Conservation (phyloP, 495 filamentous ascomycete species). For the Xylaria castorea region DNA sequence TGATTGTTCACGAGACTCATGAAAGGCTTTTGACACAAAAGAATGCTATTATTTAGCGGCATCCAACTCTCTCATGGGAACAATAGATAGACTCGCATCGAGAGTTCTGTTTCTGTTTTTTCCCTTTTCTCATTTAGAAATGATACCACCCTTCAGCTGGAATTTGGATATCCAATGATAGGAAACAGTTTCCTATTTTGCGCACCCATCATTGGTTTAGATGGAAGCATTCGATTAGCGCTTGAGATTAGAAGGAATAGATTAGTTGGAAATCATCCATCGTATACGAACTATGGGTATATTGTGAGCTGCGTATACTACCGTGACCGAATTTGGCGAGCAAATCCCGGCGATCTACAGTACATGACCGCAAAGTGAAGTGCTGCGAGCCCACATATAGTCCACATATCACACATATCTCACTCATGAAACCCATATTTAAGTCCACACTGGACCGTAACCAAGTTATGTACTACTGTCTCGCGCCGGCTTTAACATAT, state of each 20-base stretch:
- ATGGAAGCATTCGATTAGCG: neutral
- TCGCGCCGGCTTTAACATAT: neutral
- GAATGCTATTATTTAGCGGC: neutral
- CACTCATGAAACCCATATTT: constrained; percentile 13
- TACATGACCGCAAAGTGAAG: neutral
- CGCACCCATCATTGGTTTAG: neutral
- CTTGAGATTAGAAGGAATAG: constrained; percentile 12
- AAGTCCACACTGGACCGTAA: neutral
- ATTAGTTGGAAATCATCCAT: neutral
- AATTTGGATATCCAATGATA: constrained; percentile 12
- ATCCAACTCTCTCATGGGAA: constrained; percentile 3
- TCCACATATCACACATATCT: constrained; percentile 20
- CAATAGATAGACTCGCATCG: neutral
- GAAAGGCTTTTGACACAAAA: neutral
- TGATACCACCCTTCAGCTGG: constrained; percentile 14
- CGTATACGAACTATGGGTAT: neutral
- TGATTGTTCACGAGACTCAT: constrained; percentile 7
- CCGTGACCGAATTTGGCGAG: neutral
- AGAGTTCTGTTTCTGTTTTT: neutral
- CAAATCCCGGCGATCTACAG: neutral
- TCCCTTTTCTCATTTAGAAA: constrained; percentile 5
- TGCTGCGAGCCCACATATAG: neutral
- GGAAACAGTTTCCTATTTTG: neutral
- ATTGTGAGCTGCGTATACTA: neutral
- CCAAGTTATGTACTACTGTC: neutral